Percentiles rank a stretch among this genome's conserved stretches.
phyloP scores from a whole-genome alignment of 495 filamentous ascomycete genomes.

The Emericellopsis terricola region DNA sequence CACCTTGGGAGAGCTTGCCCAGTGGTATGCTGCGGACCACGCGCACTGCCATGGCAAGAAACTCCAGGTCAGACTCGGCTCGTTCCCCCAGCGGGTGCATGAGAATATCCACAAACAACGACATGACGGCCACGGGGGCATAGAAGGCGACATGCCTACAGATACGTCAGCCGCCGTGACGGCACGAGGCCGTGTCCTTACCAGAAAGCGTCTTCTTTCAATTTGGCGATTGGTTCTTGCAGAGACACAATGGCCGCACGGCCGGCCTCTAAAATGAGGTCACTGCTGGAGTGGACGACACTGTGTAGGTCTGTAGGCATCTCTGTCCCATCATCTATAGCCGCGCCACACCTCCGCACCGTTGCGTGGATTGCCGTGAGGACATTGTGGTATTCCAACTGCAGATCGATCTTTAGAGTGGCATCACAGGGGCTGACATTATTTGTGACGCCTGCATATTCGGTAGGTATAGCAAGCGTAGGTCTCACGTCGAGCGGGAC shows the following conservation, averaged over 20 bases:
- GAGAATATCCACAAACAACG: slow-evolving; percentile 4
- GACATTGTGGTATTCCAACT: slow-evolving; percentile 4
- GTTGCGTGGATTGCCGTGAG: slow-evolving; percentile 3
- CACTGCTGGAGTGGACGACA: slow-evolving; percentile 5
- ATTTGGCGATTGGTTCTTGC: not conserved
- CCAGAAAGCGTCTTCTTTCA: not conserved
- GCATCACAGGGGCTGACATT: too few relatives aligned
- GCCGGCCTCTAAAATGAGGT: slow-evolving; percentile 5
- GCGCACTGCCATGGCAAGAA: too few relatives aligned
- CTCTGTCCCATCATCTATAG: not conserved
- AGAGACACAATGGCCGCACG: slow-evolving; percentile 1
- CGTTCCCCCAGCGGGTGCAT: slow-evolving; percentile 4
- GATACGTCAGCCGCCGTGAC: not conserved
- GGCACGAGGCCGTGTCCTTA: not conserved
- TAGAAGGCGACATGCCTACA: slow-evolving; percentile 1
- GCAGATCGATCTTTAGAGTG: not conserved
- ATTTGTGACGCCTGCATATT: too few relatives aligned
- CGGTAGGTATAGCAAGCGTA: slow-evolving; percentile 1
- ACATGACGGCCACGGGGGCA: slow-evolving; percentile 1
- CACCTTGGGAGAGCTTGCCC: too few relatives aligned
- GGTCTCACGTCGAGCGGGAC: not conserved
- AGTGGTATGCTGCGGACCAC: too few relatives aligned
- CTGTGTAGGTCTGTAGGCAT: slow-evolving; percentile 4
- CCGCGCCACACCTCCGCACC: slow-evolving; percentile 6
- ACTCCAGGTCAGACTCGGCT: too few relatives aligned